phyloP scores from a whole-genome alignment of 2,329 filamentous ascomycete genomes.

The Fonsecaea nubica region DNA sequence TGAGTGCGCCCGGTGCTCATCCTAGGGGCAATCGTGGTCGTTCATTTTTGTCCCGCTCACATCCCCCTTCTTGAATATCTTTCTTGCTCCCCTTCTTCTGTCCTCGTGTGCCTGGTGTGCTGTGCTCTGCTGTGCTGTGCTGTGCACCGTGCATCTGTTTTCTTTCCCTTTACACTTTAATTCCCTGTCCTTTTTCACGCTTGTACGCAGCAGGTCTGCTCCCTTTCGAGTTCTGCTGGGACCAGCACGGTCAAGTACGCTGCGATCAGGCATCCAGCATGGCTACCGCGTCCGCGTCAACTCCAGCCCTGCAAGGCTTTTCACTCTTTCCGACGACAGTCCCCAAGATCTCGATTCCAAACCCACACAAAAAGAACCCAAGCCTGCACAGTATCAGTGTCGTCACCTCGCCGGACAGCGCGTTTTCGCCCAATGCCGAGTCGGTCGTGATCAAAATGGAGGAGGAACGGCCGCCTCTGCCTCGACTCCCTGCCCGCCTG shows the following conservation, averaged over 20 bases:
- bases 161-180: conserved; percentile 24
- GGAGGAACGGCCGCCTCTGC: conserved; percentile 27
- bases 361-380: conserved; percentile 38
- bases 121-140: background rate
- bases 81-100: conserved; percentile 21
- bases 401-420: conserved; percentile 24
- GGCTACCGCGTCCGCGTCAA: conserved; percentile 20
- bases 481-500: conserved; percentile 23
- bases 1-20: conserved; percentile 5
- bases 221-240: conserved; percentile 14
- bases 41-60: conserved; percentile 11
- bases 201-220: conserved; percentile 33
- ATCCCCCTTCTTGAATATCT: conserved; percentile 20
- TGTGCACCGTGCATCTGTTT: conserved; percentile 7
- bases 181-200: background rate
- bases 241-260: conserved; percentile 16
- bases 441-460: conserved; percentile 35
- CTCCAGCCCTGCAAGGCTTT: conserved; percentile 28
- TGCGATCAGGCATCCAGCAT: conserved; percentile 25
- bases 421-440: conserved; percentile 28
- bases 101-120: conserved; percentile 25
- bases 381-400: conserved; percentile 37
- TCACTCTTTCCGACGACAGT: conserved; percentile 37
- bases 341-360: conserved; percentile 37
- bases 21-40: background rate